These are phyloP conservation scores for Penicillium psychrofluorescens DNA, from an alignment of 495 filamentous ascomycete genomes.

Conservation along the genomic window DNA sequence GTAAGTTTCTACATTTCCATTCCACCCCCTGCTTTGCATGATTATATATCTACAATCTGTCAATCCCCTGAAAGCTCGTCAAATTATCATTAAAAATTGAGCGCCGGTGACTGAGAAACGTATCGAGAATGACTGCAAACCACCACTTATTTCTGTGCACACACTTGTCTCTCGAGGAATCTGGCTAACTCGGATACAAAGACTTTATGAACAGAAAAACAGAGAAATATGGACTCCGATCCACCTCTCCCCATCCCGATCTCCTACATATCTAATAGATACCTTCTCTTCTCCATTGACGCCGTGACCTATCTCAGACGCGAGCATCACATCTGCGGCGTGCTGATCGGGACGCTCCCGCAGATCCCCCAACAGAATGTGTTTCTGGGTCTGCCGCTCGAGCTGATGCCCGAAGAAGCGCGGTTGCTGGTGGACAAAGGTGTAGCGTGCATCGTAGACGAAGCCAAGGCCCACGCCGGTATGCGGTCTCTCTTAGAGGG, in stretches of 20 bases:
- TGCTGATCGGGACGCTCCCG: slow-evolving; percentile 78
- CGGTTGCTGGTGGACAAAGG: slow-evolving; percentile 73
- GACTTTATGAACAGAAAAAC: too few relatives aligned
- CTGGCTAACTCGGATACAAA: too few relatives aligned
- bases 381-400: slow-evolving; percentile 80
- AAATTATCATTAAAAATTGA: slow-evolving; percentile 32
- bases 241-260: slow-evolving; percentile 65
- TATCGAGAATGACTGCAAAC: slow-evolving; percentile 34
- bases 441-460: slow-evolving; percentile 73
- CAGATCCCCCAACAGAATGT: slow-evolving; percentile 93
- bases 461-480: slow-evolving; percentile 56
- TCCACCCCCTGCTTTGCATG: slow-evolving; percentile 39
- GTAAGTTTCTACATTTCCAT: slow-evolving; percentile 18
- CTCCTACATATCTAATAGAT: slow-evolving; percentile 70
- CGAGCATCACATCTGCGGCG: slow-evolving; percentile 78
- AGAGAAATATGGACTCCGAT: slow-evolving; percentile 23
- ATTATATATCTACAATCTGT: slow-evolving; percentile 79
- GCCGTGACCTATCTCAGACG: slow-evolving; percentile 74
- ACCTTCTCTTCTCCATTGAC: slow-evolving; percentile 83
- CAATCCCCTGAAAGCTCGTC: slow-evolving; percentile 76
- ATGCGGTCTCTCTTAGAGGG: slow-evolving; percentile 50
- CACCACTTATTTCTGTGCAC: slow-evolving; percentile 2
- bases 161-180: background rate
- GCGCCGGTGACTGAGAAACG: slow-evolving; percentile 45
- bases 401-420: slow-evolving; percentile 88